phyloP scores from a whole-genome alignment of 1,139 yeast species.

The Insectozyma bohioensis region DNA sequence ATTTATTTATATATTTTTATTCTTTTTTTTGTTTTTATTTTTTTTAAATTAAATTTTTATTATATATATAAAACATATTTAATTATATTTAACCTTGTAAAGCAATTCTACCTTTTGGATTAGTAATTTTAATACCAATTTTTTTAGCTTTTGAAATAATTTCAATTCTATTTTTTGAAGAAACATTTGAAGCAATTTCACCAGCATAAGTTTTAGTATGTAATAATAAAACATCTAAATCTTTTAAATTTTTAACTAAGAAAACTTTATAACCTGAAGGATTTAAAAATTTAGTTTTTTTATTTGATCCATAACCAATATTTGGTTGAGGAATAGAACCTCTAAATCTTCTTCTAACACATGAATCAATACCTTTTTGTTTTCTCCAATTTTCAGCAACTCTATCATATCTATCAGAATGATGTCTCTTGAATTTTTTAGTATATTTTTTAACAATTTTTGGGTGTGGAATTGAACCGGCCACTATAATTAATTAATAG shows the following conservation, averaged over 20 bases:
- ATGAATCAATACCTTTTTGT: conserved; percentile 99
- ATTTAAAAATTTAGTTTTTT: conserved; percentile 92
- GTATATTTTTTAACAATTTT: conserved; percentile 99
- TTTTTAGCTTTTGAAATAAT: conserved; percentile 97
- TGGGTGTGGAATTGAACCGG: conserved; percentile 98
- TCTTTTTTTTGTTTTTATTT: no score
- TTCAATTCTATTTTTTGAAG: conserved; percentile 97
- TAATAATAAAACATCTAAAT: conserved; percentile 92
- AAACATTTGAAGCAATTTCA: conserved; percentile 98
- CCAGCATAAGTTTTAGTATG: conserved; percentile 99
- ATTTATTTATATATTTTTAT: no score
- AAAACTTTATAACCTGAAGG: conserved; percentile 99
- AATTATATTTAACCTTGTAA: conserved; percentile 77
- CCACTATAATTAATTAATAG: conserved; percentile 49
- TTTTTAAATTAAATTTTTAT: not conserved
- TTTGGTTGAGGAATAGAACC: conserved; percentile 99
- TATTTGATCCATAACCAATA: conserved; percentile 99
- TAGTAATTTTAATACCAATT: conserved; percentile 98
- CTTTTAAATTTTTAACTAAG: conserved; percentile 89
- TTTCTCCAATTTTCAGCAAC: conserved; percentile 99
- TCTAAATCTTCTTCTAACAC: conserved; percentile 99
- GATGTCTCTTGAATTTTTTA: conserved; percentile 99
- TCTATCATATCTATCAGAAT: conserved; percentile 99
- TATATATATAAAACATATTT: conserved; percentile 1
- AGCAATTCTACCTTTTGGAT: conserved; percentile 98